Conservation (phyloP, 1,284 basidiomycete species). For the Pterulicium gracile region DNA sequence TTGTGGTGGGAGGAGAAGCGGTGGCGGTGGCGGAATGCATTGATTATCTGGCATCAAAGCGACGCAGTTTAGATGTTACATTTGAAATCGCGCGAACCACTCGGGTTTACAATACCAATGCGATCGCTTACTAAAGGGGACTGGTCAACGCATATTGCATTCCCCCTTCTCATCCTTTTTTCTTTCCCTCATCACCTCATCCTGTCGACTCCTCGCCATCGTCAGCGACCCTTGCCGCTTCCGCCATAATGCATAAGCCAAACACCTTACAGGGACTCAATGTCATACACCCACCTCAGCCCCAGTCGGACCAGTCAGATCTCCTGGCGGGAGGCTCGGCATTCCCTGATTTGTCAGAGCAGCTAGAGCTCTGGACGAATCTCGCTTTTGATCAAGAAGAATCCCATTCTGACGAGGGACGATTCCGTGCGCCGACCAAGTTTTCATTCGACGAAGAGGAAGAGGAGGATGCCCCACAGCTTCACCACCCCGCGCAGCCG, state of each 20-base stretch:
- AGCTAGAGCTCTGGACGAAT: conserved; percentile 79
- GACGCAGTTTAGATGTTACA: too few relatives aligned
- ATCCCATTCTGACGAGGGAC: conserved; percentile 26
- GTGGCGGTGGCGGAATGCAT: too few relatives aligned
- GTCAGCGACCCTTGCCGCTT: neutral
- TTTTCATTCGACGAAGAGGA: conserved; percentile 29
- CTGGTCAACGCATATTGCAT: too few relatives aligned
- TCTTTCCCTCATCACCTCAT: neutral
- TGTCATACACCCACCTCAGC: conserved; percentile 46
- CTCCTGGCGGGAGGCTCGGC: conserved; percentile 42
- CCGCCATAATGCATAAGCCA: conserved; percentile 32
- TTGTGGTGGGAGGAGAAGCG: too few relatives aligned
- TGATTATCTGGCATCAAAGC: too few relatives aligned
- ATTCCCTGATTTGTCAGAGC: conserved; percentile 64
- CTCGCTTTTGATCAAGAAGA: conserved; percentile 50
- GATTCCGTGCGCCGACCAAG: conserved; percentile 25
- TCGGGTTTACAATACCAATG: too few relatives aligned
- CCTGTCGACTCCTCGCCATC: conserved; percentile 8
- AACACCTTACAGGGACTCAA: conserved; percentile 70
- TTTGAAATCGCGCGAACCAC: too few relatives aligned
- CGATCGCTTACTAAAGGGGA: too few relatives aligned
- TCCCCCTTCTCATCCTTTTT: neutral
- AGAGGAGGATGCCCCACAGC: conserved; percentile 34
- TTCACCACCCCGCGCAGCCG: neutral
- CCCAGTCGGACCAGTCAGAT: conserved; percentile 36